Conservation (phyloP, 352 stramenopile species). For the Globisporangium echinulatum region DNA sequence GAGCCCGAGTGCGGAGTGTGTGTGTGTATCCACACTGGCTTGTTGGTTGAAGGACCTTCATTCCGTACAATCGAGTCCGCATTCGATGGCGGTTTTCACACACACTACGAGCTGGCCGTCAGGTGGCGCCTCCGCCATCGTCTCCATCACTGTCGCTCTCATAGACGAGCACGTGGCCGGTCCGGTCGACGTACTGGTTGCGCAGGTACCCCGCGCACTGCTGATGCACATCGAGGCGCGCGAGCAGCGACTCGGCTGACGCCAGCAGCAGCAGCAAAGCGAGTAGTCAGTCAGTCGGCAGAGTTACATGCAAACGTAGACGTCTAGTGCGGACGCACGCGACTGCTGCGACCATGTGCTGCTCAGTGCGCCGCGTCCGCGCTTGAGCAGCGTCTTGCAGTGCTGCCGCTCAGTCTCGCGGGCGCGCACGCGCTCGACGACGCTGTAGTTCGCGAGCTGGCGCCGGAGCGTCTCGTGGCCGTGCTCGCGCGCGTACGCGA, state of each 20-base stretch:
- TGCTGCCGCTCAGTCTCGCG: slow-evolving; percentile 26
- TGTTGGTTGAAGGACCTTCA: no score
- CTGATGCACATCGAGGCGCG: slow-evolving; percentile 38
- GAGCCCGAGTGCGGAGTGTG: no score
- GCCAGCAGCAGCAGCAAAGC: neutral
- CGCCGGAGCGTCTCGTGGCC: slow-evolving; percentile 27
- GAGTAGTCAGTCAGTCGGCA: slow-evolving; percentile 2
- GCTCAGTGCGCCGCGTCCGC: slow-evolving; percentile 34
- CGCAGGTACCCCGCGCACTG: slow-evolving; percentile 42
- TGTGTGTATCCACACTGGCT: no score
- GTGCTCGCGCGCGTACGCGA: slow-evolving; percentile 33
- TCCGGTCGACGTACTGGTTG: slow-evolving; percentile 52
- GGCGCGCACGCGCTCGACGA: slow-evolving; percentile 28
- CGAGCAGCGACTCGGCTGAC: slow-evolving; percentile 39
- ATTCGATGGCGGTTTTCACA: neutral
- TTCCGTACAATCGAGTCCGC: neutral
- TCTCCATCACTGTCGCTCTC: slow-evolving; percentile 18
- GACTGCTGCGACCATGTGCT: slow-evolving; percentile 39
- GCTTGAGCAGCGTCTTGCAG: slow-evolving; percentile 22
- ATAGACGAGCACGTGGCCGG: slow-evolving; percentile 44
- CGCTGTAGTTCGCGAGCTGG: slow-evolving; percentile 33
- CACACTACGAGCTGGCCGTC: no score
- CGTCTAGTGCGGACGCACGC: slow-evolving; percentile 19
- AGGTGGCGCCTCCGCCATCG: neutral
- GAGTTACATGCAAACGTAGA: neutral